These are phyloP conservation scores for Amyloporia xantha DNA, from an alignment of 768 basidiomycete genomes.

Conservation along the genomic window DNA sequence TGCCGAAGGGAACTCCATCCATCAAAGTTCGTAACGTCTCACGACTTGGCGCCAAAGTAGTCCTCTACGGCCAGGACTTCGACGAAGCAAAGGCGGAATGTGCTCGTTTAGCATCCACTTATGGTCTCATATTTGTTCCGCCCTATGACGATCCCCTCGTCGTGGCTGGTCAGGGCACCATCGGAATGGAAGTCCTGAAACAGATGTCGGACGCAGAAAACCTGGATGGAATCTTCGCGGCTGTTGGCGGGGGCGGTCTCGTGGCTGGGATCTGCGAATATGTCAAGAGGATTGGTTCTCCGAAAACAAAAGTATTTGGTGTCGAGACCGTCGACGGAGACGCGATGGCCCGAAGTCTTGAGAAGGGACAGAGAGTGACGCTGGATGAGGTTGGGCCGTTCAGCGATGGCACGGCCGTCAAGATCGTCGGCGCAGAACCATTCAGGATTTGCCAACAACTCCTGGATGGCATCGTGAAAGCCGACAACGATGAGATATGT, in stretches of 20 bases:
- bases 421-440: constrained; percentile 90
- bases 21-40: constrained; percentile 96
- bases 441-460: constrained; percentile 87
- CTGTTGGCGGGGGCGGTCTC: constrained; percentile 93
- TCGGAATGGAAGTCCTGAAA: constrained; percentile 91
- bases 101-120: constrained; percentile 66
- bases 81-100: constrained; percentile 96
- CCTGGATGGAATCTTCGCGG: constrained; percentile 80
- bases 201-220: constrained; percentile 71
- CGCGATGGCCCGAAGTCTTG: constrained; percentile 83
- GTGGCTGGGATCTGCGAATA: constrained; percentile 89
- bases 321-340: constrained; percentile 96
- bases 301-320: constrained; percentile 74
- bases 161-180: constrained; percentile 95
- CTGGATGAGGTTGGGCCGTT: constrained; percentile 92
- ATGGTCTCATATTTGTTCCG: constrained; percentile 86
- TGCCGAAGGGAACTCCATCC: constrained; percentile 90
- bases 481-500: constrained; percentile 94
- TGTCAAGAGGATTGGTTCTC: constrained; percentile 86
- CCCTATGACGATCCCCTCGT: constrained; percentile 97
- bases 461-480: constrained; percentile 77
- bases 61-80: constrained; percentile 88
- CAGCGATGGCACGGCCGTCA: constrained; percentile 95
- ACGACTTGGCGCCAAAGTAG: constrained; percentile 91
- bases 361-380: constrained; percentile 74